Evolutionary conservation across 2,329 filamentous ascomycete genomes (phyloP).

Genomic region (Erysiphe pulchra): DNA sequence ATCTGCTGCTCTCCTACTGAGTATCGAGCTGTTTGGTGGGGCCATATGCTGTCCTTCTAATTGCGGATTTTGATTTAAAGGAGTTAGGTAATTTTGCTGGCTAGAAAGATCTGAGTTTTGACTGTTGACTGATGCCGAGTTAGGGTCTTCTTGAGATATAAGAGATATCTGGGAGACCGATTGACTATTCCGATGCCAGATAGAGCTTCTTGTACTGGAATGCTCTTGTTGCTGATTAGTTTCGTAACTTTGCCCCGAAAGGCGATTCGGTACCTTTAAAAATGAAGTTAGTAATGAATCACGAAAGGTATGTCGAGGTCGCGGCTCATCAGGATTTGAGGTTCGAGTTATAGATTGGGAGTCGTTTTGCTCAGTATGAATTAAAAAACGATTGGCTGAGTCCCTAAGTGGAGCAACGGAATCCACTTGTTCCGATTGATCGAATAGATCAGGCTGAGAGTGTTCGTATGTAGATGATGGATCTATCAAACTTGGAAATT

Average conservation of each 20-base stretch:
- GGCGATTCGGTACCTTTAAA: constrained; percentile 32
- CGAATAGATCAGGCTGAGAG: no score
- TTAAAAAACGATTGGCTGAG: no score
- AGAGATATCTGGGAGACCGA: no score
- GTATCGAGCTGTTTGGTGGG: constrained; percentile 5
- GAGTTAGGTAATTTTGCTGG: constrained; percentile 8
- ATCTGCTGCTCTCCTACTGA: constrained; percentile 11
- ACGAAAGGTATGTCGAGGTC: constrained; percentile 8
- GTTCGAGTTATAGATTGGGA: no score
- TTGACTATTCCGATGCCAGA: no score
- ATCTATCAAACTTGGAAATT: constrained; percentile 8
- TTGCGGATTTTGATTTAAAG: constrained; percentile 6
- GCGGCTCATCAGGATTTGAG: constrained; percentile 10
- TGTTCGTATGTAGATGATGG: constrained; percentile 6
- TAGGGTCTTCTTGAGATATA: constrained; percentile 2
- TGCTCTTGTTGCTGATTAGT: no score
- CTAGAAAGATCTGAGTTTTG: constrained; percentile 3
- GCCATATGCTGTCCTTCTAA: constrained; percentile 11
- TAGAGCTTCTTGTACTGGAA: no score
- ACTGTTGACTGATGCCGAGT: constrained; percentile 9
- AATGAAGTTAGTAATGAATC: constrained; percentile 19
- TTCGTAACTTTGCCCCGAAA: constrained; percentile 27
- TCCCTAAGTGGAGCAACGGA: constrained; percentile 10
- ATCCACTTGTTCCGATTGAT: constrained; percentile 3
- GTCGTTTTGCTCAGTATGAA: no score